phyloP scores from a whole-genome alignment of 345 rosid genomes.

The Zanthoxylum bungeanum region DNA sequence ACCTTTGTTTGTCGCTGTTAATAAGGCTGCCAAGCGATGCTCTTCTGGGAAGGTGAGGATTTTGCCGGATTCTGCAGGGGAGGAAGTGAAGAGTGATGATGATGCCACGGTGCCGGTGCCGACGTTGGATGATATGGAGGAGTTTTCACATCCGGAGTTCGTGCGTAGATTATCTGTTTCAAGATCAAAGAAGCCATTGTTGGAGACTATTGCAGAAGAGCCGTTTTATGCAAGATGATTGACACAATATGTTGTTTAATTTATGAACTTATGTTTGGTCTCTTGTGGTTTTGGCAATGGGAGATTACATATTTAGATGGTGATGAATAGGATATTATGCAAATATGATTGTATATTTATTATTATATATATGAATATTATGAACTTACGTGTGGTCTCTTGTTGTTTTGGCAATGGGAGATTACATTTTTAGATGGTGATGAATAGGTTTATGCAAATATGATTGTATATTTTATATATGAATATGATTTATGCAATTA shows the following conservation, averaged over 20 bases:
- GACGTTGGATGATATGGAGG: constrained; percentile 61
- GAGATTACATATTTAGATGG: neutral
- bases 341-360: neutral
- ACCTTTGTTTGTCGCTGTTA: constrained; percentile 47
- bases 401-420: neutral
- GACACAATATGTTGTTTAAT: neutral
- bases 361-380: too few relatives aligned
- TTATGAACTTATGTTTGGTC: neutral
- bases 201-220: constrained; percentile 77
- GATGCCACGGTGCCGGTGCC: constrained; percentile 28
- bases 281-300: neutral
- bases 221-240: constrained; percentile 24
- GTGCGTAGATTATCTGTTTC: constrained; percentile 56
- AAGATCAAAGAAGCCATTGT: constrained; percentile 73
- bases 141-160: constrained; percentile 49
- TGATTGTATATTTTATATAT: neutral
- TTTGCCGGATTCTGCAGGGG: constrained; percentile 26
- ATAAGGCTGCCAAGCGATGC: constrained; percentile 45
- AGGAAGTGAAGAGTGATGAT: constrained; percentile 14
- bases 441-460: neutral
- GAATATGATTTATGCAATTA: neutral
- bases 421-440: neutral
- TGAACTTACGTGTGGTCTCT: neutral
- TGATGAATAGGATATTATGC: neutral
- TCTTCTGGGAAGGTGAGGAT: constrained; percentile 26